Conservation (phyloP, 371 early-diverging fungal genomes). For the Mucor piriformis region DNA sequence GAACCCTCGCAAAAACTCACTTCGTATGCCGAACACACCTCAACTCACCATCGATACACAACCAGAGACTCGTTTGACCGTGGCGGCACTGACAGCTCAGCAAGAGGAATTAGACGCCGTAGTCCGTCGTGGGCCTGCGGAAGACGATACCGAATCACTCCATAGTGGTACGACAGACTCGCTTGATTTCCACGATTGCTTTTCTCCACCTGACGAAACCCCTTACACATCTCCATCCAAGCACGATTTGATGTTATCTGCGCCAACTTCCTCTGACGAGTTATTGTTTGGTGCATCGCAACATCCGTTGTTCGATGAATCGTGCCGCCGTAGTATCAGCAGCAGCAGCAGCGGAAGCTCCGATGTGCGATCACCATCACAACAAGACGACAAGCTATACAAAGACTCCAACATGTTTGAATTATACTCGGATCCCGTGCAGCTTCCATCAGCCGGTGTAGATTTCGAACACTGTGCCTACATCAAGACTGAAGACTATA, state of each 20-base stretch:
- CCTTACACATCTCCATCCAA: neutral
- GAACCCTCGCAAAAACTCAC: constrained; percentile 41
- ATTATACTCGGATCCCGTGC: constrained; percentile 20
- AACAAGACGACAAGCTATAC: constrained; percentile 16
- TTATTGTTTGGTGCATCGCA: constrained; percentile 7
- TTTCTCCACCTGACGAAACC: constrained; percentile 40
- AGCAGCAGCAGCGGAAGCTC: constrained; percentile 20
- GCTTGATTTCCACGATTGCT: constrained; percentile 50
- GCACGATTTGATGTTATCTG: constrained; percentile 22
- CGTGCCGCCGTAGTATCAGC: constrained; percentile 22
- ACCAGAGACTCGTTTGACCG: constrained; percentile 9
- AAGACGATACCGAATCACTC: constrained; percentile 29
- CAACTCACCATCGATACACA: constrained; percentile 21
- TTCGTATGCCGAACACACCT: constrained; percentile 33
- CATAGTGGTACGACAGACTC: constrained; percentile 49
- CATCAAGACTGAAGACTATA: constrained; percentile 26
- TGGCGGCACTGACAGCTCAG: constrained; percentile 21
- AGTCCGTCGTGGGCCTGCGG: constrained; percentile 3
- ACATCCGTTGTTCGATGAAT: constrained; percentile 6
- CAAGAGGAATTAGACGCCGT: constrained; percentile 1
- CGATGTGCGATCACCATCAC: neutral
- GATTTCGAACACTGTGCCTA: constrained; percentile 27
- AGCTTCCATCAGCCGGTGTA: constrained; percentile 19
- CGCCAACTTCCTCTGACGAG: constrained; percentile 8
- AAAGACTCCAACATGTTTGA: constrained; percentile 24